These are phyloP conservation scores for Boechera divaricarpa DNA, from an alignment of 345 rosid genomes.

Conservation along the genomic window DNA sequence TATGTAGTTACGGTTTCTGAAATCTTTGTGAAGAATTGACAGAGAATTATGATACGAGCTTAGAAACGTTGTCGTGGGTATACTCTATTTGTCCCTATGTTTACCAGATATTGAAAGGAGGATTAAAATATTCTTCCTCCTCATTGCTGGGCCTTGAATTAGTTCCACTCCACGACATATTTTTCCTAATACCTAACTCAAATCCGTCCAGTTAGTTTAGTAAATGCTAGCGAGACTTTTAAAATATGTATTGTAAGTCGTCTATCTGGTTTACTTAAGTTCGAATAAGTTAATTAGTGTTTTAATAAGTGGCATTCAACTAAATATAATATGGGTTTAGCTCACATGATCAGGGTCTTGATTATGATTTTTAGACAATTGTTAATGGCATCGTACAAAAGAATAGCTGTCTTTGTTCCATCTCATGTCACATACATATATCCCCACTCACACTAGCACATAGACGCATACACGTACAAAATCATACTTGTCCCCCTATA, in stretches of 20 bases:
- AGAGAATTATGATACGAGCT: not conserved
- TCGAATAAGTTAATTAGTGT: not conserved
- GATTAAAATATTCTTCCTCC: not conserved
- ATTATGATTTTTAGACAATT: conserved; percentile 10
- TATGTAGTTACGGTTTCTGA: conserved; percentile 12
- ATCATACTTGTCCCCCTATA: conserved; percentile 16
- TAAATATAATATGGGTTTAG: not conserved
- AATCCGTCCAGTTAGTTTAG: not conserved
- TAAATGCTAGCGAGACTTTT: not conserved
- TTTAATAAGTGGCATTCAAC: not conserved
- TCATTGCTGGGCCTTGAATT: not conserved
- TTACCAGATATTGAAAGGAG: not conserved
- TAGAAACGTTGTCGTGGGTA: not conserved
- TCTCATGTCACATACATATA: conserved; percentile 21
- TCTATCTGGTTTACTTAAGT: conserved; percentile 6
- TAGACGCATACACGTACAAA: conserved; percentile 29
- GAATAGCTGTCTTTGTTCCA: conserved; percentile 35
- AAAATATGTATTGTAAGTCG: conserved; percentile 13
- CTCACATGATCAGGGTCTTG: conserved; percentile 34
- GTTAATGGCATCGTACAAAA: conserved; percentile 29
- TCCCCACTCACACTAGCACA: conserved; percentile 35
- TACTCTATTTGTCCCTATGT: not conserved
- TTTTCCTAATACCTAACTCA: conserved; percentile 1
- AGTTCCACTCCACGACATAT: not conserved
- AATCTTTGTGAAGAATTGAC: not conserved